Evolutionary conservation across 2,329 filamentous ascomycete species (phyloP), one percentile per base, ranked within the genome.

Genomic region (Daldinia sp.): DNA sequence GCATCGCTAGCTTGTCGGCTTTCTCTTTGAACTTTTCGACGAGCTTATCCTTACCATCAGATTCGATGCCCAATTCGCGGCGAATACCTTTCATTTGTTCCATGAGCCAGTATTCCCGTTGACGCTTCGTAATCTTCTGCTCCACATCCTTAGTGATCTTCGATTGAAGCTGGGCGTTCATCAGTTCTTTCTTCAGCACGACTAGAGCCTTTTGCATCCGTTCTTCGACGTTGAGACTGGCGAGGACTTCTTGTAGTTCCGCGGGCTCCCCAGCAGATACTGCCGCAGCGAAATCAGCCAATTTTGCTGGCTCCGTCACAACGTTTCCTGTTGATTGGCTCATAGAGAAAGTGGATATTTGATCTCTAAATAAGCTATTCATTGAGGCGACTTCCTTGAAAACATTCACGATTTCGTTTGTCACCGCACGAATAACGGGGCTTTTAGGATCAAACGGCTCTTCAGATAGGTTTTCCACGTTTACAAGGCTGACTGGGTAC

Each of bases 41-140:
- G 12, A 99, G 86, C 82, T 98, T 98, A 77, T 99, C 96, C 82
- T 98, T 99, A 72, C 97, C 96, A 77, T 99, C 96, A 5, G 93
- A 97, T 79, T 99, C 97, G 60, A 99, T 93, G 23, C 97, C 96
- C 55, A 99, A 88, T 81, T 99, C 96, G 65, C 96, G 89, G 65
- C 93, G 92, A 77, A 99, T 99, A 28, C 94, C 96, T 84, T 98
- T 98, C 94, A 99, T 97, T 80, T 99, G 97, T 81, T 99, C 96
- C 93, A 97, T 97, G 53, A 99, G 84, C 93, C 94, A 98, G 82
- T 98, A 99, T 78, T 99, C 96, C 59, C 96, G 90, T 79, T 99
- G 96, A 33, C 95, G 91, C 82, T 99, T 98, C 75, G 94, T 94
- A 60, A 99, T 98, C 82, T 97, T 98, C 77, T 89, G 93, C 80